Evolutionary conservation across 768 basidiomycete genomes (phyloP).

Genomic region (Porpolomopsis calyptriformis): DNA sequence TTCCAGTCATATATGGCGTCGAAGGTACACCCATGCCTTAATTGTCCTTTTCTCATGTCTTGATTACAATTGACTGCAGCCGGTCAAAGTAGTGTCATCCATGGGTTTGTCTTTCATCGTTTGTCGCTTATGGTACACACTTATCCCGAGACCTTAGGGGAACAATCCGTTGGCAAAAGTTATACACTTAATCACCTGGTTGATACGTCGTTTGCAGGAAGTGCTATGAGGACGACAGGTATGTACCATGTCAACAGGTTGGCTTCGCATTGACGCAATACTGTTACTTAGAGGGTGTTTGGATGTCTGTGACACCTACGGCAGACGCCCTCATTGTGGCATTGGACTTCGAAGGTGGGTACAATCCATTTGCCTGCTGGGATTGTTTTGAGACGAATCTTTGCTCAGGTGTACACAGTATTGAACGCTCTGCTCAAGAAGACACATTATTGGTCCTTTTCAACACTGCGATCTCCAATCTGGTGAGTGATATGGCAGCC

Average conservation of each 20-base stretch:
- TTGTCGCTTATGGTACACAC: background rate
- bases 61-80: constrained; percentile 22
- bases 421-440: constrained; percentile 54
- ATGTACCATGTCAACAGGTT: background rate
- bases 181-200: constrained; percentile 49
- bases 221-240: constrained; percentile 54
- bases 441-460: constrained; percentile 54
- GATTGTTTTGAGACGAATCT: background rate
- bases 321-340: constrained; percentile 43
- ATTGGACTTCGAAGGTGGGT: constrained; percentile 51
- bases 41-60: background rate
- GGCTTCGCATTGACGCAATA: background rate
- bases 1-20: constrained; percentile 52
- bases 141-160: constrained; percentile 24
- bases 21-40: constrained; percentile 27
- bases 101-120: constrained; percentile 32
- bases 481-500: constrained; percentile 26
- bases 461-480: constrained; percentile 55
- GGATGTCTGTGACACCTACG: constrained; percentile 59
- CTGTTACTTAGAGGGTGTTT: constrained; percentile 39
- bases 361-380: background rate
- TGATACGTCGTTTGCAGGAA: constrained; percentile 57
- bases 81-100: constrained; percentile 54
- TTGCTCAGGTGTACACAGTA: constrained; percentile 44
- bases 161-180: constrained; percentile 56